Evolutionary conservation across 1,284 basidiomycete genomes (phyloP).

Genomic region (Tylopilus sp.): DNA sequence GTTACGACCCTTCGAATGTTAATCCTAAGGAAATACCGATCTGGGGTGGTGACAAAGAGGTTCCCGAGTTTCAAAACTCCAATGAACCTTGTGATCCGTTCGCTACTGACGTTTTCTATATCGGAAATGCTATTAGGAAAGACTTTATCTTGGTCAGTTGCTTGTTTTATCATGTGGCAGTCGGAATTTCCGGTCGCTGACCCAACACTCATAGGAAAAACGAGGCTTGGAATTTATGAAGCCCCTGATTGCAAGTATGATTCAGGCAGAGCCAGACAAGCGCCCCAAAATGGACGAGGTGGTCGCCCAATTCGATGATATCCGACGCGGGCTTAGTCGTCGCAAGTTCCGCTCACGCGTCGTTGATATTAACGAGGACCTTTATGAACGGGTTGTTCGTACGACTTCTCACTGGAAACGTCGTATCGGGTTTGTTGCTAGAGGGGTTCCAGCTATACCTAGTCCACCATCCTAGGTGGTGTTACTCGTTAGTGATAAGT

Average conservation of each 20-base stretch:
- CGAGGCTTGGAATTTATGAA: slow-evolving; percentile 45
- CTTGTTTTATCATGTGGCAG: not conserved
- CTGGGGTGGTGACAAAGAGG: slow-evolving; percentile 44
- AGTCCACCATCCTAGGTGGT: slow-evolving; percentile 1
- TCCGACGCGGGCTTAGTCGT: slow-evolving; percentile 31
- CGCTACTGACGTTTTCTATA: slow-evolving; percentile 42
- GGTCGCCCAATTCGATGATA: slow-evolving; percentile 37
- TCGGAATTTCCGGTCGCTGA: not conserved
- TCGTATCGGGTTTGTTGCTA: slow-evolving; percentile 27
- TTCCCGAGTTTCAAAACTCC: slow-evolving; percentile 44
- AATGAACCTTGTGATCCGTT: slow-evolving; percentile 37
- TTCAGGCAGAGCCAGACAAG: slow-evolving; percentile 38
- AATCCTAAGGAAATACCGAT: slow-evolving; percentile 36
- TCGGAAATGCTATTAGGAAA: slow-evolving; percentile 33
- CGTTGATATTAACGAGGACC: slow-evolving; percentile 17
- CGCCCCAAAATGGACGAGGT: slow-evolving; percentile 48
- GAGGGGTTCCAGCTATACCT: slow-evolving; percentile 19
- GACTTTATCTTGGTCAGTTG: slow-evolving; percentile 30
- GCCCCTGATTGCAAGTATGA: slow-evolving; percentile 44
- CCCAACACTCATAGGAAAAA: slow-evolving; percentile 11
- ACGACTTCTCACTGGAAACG: slow-evolving; percentile 27
- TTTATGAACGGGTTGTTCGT: slow-evolving; percentile 8
- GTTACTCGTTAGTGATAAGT: not conserved
- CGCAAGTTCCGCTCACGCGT: slow-evolving; percentile 39
- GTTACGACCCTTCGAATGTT: slow-evolving; percentile 32